Evolutionary conservation across 139 green algal species (phyloP).

Genomic region (Pleodorina starrii): DNA sequence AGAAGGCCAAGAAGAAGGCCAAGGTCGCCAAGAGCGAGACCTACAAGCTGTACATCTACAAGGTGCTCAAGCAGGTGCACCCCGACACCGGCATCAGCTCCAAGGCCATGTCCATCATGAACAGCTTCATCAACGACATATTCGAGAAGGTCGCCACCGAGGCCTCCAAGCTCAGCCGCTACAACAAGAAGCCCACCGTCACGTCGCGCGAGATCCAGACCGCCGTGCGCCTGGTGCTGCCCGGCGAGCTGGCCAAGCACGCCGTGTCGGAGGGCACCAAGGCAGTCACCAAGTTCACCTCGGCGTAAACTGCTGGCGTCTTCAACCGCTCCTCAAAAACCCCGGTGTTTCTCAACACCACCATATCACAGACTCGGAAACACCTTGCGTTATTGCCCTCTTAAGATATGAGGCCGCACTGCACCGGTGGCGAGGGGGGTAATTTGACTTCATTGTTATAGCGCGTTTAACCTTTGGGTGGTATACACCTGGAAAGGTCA

Average conservation of each 20-base stretch:
- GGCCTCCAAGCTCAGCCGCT: slow-evolving; percentile 72
- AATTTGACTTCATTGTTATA: too few species aligned
- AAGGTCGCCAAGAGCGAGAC: slow-evolving; percentile 41
- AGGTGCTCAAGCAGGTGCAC: slow-evolving; percentile 92
- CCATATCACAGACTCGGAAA: too few species aligned
- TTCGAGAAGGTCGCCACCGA: slow-evolving; percentile 92
- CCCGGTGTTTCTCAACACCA: slow-evolving; percentile 35
- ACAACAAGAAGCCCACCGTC: slow-evolving; percentile 67
- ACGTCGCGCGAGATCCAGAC: slow-evolving; percentile 83
- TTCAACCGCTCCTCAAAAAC: slow-evolving; percentile 94
- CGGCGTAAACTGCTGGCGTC: slow-evolving; percentile 82
- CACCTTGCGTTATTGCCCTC: too few species aligned
- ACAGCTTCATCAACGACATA: slow-evolving; percentile 94
- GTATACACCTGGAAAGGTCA: too few species aligned
- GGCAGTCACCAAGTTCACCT: slow-evolving; percentile 94
- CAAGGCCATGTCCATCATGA: slow-evolving; percentile 96
- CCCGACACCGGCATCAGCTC: slow-evolving; percentile 94
- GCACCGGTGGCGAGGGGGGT: too few species aligned
- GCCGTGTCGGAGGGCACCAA: slow-evolving; percentile 89
- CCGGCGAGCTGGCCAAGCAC: slow-evolving; percentile 91
- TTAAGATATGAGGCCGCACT: too few species aligned
- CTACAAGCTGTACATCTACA: slow-evolving; percentile 61
- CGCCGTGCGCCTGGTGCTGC: slow-evolving; percentile 86
- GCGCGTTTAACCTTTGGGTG: too few species aligned
- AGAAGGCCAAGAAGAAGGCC: slow-evolving; percentile 17